These are phyloP conservation scores for Septoria linicola DNA, from an alignment of 2,329 filamentous ascomycete species.

Conservation along the genomic window DNA sequence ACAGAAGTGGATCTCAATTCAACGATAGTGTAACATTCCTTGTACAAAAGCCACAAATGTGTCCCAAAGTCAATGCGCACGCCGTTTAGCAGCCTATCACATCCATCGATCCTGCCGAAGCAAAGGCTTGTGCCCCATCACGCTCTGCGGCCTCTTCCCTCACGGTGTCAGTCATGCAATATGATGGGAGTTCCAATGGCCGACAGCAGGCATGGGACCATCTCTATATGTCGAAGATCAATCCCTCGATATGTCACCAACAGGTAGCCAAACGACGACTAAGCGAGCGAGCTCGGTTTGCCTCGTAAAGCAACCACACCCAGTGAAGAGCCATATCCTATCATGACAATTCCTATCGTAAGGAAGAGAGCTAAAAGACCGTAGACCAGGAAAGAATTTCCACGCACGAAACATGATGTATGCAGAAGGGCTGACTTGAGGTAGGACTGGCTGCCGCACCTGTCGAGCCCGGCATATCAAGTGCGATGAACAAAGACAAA, in stretches of 20 bases:
- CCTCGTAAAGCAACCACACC: too few relatives aligned
- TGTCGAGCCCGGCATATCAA: slow-evolving; percentile 25
- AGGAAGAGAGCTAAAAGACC: neutral
- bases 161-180: neutral
- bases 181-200: too few relatives aligned
- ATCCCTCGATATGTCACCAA: too few relatives aligned
- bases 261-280: too few relatives aligned
- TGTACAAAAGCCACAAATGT: neutral
- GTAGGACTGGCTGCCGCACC: slow-evolving; percentile 20
- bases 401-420: slow-evolving; percentile 10
- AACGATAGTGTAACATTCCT: too few relatives aligned
- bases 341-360: slow-evolving; percentile 14
- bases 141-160: too few relatives aligned
- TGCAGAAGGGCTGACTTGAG: slow-evolving; percentile 20
- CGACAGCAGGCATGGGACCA: too few relatives aligned
- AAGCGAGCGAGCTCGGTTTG: too few relatives aligned
- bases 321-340: neutral
- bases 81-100: slow-evolving; percentile 6
- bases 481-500: slow-evolving; percentile 21
- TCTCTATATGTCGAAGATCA: too few relatives aligned
- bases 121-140: slow-evolving; percentile 1
- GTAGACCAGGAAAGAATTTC: neutral
- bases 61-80: neutral
- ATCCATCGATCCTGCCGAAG: neutral
- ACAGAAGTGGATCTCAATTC: too few relatives aligned